Evolutionary conservation across 2,329 filamentous ascomycete genomes (phyloP), one percentile per base, ranked within the genome.

Genomic region (Blumeria hordei): DNA sequence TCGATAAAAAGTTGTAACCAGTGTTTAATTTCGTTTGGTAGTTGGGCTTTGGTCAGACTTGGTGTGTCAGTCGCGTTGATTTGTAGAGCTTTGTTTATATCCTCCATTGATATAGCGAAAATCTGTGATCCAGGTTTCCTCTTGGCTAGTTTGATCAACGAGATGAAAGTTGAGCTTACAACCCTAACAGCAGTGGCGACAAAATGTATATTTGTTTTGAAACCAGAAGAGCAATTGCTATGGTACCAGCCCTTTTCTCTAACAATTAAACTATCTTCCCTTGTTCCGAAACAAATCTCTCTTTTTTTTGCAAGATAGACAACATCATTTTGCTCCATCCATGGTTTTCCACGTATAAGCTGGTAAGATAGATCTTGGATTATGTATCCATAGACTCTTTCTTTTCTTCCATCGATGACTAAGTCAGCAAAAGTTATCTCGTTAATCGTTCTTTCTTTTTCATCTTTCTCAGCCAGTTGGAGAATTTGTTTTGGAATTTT

Each of bases 1-100:
- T 53, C 50, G 8, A 53, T 21, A 21, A 53, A 53, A 21, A 53
- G 50, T 53, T 39, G 50, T 37, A 18, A 18, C 50, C 50, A 53
- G 34, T 37, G 34, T 39, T 53, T 53, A 36, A 51, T 51, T 35
- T 51, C 4, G n/a, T 34, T 28, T 6, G 11, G 47, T 11, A 51
- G 47, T 35, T 35, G 28, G 33, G 33, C 34, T 16, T 39, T 34
- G 10, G 37, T 36, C 21, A 10, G 21, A 3, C 39, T 35, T 2
- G 14, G 14, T 18, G 50, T 37, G 14, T 39, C 6, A 3, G n/a
- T 37, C 4, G 50, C 21, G 18, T 53, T 37, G 5, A 16, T 53
- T 37, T 39, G n/a, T 10, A 6, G 34, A 39, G 50, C 34, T 39
- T 53, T 53, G n/a, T 53, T 53, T 18, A 53, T 37, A 53, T 53